Evolutionary conservation across 1,284 basidiomycete genomes (phyloP).

Genomic region (Porodaedalea pini): DNA sequence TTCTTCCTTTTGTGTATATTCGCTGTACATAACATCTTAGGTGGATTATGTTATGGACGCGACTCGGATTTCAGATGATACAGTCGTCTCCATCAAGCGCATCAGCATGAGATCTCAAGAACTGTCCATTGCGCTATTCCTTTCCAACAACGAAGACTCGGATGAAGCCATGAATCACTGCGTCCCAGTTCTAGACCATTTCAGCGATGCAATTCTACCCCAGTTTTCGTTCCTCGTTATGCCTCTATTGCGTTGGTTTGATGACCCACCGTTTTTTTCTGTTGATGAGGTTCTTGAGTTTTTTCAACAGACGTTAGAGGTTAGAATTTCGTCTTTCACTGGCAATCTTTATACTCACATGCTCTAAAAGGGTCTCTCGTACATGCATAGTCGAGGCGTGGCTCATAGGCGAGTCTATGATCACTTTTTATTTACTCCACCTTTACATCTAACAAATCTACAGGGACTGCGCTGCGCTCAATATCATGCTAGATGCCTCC

Average conservation of each 20-base stretch:
- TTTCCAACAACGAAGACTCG: constrained; percentile 1
- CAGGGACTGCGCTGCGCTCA: constrained; percentile 28
- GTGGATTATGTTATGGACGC: background rate
- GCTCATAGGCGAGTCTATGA: constrained; percentile 5
- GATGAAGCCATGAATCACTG: constrained; percentile 20
- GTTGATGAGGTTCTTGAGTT: constrained; percentile 22
- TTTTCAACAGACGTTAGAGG: constrained; percentile 20
- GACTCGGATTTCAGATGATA: background rate
- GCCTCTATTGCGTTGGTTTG: constrained; percentile 17
- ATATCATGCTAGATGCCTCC: constrained; percentile 32
- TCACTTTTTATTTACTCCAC: background rate
- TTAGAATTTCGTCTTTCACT: constrained; percentile 19
- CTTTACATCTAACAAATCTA: background rate
- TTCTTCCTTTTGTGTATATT: background rate
- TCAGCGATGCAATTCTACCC: constrained; percentile 1
- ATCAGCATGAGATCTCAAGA: background rate
- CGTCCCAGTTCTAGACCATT: constrained; percentile 20
- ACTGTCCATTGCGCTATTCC: constrained; percentile 3
- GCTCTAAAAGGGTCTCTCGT: constrained; percentile 3
- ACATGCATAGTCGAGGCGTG: constrained; percentile 2
- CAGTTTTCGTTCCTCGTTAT: constrained; percentile 16
- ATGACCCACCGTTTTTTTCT: constrained; percentile 15
- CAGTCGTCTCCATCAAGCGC: background rate
- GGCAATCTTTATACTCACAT: background rate
- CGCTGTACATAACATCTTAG: background rate